phyloP scores from a whole-genome alignment of 257 asterid genomes.

The Nemophila menziesii region DNA sequence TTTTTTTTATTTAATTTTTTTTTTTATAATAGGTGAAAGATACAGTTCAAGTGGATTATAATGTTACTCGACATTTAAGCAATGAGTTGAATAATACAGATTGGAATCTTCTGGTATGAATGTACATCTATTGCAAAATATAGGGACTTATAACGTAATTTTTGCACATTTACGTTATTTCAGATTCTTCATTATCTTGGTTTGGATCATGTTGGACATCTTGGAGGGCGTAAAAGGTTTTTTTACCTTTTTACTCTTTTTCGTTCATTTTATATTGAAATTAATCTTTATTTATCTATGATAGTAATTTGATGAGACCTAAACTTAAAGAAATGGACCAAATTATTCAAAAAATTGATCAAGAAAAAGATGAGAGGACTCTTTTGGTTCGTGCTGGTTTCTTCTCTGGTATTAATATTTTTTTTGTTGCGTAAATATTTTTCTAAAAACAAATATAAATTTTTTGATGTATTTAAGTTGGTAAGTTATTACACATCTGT shows the following conservation, averaged over 20 bases:
- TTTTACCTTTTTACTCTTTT: slow-evolving; percentile 5
- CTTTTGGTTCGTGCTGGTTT: slow-evolving; percentile 94
- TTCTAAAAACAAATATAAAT: too few species aligned
- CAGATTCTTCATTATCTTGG: slow-evolving; percentile 99
- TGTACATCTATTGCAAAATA: too few species aligned
- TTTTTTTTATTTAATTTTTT: not conserved
- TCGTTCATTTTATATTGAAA: not conserved
- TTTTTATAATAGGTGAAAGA: slow-evolving; percentile 65
- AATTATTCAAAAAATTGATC: slow-evolving; percentile 56
- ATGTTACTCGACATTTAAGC: slow-evolving; percentile 71
- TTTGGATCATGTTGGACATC: slow-evolving; percentile 91
- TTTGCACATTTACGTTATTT: slow-evolving; percentile 16
- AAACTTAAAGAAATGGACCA: slow-evolving; percentile 86
- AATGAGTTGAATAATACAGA: slow-evolving; percentile 47
- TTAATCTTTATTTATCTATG: slow-evolving; percentile 3
- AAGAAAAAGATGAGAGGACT: slow-evolving; percentile 42
- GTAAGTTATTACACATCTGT: too few species aligned
- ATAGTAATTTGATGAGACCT: slow-evolving; percentile 70
- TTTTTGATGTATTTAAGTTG: not conserved
- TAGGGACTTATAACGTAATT: too few species aligned
- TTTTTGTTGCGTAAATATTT: too few species aligned
- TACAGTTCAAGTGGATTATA: slow-evolving; percentile 84
- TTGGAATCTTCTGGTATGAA: slow-evolving; percentile 93
- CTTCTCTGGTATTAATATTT: slow-evolving; percentile 30
- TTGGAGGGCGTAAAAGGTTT: slow-evolving; percentile 82